These are phyloP conservation scores for Passalora sequoiae DNA, from an alignment of 2,329 filamentous ascomycete species.

Conservation along the genomic window DNA sequence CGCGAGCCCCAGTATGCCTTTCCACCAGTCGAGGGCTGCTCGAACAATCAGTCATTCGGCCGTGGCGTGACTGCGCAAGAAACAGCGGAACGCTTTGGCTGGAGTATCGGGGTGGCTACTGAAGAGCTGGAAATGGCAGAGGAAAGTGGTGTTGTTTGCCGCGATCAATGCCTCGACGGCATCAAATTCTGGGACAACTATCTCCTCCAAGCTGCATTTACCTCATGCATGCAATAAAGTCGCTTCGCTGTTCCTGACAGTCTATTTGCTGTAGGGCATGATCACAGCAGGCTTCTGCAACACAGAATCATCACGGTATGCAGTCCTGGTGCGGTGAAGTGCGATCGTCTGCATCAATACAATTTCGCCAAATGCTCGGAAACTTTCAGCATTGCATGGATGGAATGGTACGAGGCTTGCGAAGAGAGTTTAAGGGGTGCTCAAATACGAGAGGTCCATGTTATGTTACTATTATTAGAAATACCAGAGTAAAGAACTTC, in stretches of 20 bases:
- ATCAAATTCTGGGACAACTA: slow-evolving; percentile 87
- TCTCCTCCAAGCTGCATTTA: slow-evolving; percentile 20
- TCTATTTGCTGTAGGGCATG: background rate
- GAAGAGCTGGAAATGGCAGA: slow-evolving; percentile 98
- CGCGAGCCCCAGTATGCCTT: slow-evolving; percentile 43
- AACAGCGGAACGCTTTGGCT: slow-evolving; percentile 82
- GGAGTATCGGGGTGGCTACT: slow-evolving; percentile 92
- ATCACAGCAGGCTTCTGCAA: background rate
- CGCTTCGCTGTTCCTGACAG: background rate
- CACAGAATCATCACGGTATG: too few species aligned
- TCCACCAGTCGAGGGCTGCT: slow-evolving; percentile 51
- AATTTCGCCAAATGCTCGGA: too few species aligned
- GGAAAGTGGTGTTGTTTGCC: slow-evolving; percentile 77
- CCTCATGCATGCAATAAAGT: background rate
- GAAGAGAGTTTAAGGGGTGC: too few species aligned
- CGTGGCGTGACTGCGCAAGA: slow-evolving; percentile 86
- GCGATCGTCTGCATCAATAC: too few species aligned
- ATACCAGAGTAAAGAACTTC: too few species aligned
- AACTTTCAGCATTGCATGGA: too few species aligned
- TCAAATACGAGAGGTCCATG: too few species aligned
- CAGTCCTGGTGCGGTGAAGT: too few species aligned
- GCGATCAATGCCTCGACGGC: slow-evolving; percentile 87
- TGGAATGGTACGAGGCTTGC: too few species aligned
- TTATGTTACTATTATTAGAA: too few species aligned
- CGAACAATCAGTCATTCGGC: slow-evolving; percentile 75